These are phyloP conservation scores for Lactarius evosmus DNA, from an alignment of 768 basidiomycete species.

Conservation along the genomic window DNA sequence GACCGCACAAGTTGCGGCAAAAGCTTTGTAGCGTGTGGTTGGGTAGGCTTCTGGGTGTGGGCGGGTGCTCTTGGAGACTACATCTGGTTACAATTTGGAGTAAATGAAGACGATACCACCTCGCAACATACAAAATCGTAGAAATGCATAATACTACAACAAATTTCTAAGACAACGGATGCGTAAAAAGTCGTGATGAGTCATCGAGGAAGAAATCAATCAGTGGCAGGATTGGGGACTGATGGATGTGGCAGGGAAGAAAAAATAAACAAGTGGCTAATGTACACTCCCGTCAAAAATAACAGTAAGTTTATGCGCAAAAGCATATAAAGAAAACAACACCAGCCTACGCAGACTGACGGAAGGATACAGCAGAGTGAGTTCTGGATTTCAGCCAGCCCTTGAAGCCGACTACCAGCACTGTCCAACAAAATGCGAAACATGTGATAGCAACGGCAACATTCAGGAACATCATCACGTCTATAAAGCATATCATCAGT, in stretches of 20 bases:
- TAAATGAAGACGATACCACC: background rate
- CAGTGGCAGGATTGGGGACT: constrained; percentile 1
- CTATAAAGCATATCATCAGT: constrained; percentile 36
- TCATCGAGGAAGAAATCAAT: background rate
- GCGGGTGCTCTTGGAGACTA: constrained; percentile 77
- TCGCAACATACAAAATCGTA: background rate
- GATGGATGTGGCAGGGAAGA: background rate
- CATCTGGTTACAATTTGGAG: constrained; percentile 29
- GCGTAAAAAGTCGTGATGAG: constrained; percentile 1
- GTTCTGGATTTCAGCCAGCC: constrained; percentile 66
- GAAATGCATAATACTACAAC: constrained; percentile 9
- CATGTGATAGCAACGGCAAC: constrained; percentile 84
- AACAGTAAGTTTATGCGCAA: too few relatives aligned
- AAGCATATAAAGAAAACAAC: background rate
- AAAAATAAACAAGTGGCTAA: background rate
- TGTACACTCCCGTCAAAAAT: background rate
- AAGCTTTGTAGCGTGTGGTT: constrained; percentile 85
- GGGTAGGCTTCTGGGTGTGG: constrained; percentile 87
- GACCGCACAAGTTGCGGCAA: constrained; percentile 79
- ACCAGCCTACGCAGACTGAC: constrained; percentile 36
- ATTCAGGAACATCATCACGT: constrained; percentile 89
- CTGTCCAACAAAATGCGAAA: constrained; percentile 80
- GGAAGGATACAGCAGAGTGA: constrained; percentile 34
- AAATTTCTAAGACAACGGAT: background rate
- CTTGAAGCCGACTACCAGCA: constrained; percentile 73